Percentiles rank a stretch among this genome's conserved stretches.
These are phyloP conservation scores for Marsdenia floribunda DNA, from an alignment of 257 asterid species.

Conservation along the genomic window DNA sequence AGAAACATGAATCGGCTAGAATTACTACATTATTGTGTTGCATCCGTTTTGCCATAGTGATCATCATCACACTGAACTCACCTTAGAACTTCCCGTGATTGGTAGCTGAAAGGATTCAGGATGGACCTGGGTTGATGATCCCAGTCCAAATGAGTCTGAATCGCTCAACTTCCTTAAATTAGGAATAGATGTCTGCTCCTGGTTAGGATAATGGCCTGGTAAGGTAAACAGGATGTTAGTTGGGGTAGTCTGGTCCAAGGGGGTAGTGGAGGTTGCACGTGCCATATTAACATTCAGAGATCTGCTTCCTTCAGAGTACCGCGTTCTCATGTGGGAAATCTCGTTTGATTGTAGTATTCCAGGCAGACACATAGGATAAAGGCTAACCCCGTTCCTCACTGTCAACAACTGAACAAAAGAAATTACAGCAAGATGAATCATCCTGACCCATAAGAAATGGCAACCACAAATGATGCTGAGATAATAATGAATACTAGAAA, in stretches of 20 bases:
- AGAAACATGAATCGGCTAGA: conserved; percentile 12
- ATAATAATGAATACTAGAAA: neutral
- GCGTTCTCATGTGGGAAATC: conserved; percentile 30
- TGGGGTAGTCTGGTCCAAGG: conserved; percentile 24
- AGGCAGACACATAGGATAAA: conserved; percentile 49
- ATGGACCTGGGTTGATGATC: conserved; percentile 27
- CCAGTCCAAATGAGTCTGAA: conserved; percentile 27
- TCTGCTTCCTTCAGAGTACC: conserved; percentile 25
- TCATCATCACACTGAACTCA: conserved; percentile 10
- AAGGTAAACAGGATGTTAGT: conserved; percentile 21
- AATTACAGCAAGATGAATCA: neutral
- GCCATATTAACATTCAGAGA: conserved; percentile 23
- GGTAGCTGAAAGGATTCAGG: conserved; percentile 30
- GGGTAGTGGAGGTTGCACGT: conserved; percentile 15
- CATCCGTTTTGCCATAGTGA: neutral
- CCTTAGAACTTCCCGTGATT: conserved; percentile 30
- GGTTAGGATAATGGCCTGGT: conserved; percentile 12
- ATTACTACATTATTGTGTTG: neutral
- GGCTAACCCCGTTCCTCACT: conserved; percentile 61
- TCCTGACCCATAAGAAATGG: neutral
- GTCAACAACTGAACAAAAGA: conserved; percentile 51
- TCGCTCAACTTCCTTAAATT: conserved; percentile 27
- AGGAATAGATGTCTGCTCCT: conserved; percentile 20
- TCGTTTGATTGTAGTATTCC: conserved; percentile 35
- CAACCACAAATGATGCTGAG: neutral